These are phyloP conservation scores for Calonectria fujianensis DNA, from an alignment of 2,329 filamentous ascomycete species.

Conservation along the genomic window DNA sequence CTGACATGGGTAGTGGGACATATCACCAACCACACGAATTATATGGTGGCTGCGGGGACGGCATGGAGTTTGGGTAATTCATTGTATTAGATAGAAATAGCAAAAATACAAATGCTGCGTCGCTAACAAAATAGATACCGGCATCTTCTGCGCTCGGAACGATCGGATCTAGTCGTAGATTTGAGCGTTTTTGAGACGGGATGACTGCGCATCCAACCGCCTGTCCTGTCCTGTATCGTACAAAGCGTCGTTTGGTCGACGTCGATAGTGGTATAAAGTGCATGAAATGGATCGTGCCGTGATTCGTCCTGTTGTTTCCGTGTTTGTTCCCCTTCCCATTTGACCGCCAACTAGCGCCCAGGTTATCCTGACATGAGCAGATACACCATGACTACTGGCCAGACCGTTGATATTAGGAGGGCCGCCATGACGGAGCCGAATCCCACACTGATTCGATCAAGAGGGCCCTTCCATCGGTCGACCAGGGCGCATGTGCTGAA, in stretches of 20 bases:
- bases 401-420: slow-evolving; percentile 58
- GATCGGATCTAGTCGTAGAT: slow-evolving; percentile 10
- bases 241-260: background rate
- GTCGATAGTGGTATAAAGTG: background rate
- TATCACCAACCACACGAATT: background rate
- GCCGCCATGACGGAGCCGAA: slow-evolving; percentile 57
- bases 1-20: background rate
- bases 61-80: slow-evolving; percentile 16
- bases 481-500: slow-evolving; percentile 64
- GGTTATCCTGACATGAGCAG: slow-evolving; percentile 50
- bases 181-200: slow-evolving; percentile 2
- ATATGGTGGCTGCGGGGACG: background rate
- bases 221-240: background rate
- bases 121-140: slow-evolving; percentile 21
- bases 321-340: background rate
- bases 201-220: slow-evolving; percentile 6
- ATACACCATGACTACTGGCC: slow-evolving; percentile 62
- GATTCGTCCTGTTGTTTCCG: slow-evolving; percentile 23
- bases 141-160: slow-evolving; percentile 7
- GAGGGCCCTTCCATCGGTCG: slow-evolving; percentile 64
- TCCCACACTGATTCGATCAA: slow-evolving; percentile 58
- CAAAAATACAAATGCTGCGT: slow-evolving; percentile 9
- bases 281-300: background rate
- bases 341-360: background rate
- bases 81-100: slow-evolving; percentile 25